Percentiles rank a stretch among this genome's conserved stretches.
These are phyloP conservation scores for Perkinsus marinus DNA, from an alignment of 169 alveolate species.

Conservation along the genomic window DNA sequence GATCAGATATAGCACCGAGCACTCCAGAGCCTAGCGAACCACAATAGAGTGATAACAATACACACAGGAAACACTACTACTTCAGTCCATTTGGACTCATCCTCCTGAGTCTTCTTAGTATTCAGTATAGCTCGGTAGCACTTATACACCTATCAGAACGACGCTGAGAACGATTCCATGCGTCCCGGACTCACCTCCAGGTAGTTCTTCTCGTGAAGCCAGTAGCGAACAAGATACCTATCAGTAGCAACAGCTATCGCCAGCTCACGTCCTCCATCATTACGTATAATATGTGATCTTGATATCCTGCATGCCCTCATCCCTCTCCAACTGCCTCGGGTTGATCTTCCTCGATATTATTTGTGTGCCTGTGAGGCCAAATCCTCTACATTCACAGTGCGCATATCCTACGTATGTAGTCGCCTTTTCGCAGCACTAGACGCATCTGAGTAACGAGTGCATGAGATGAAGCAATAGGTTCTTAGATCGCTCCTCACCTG, in stretches of 20 bases:
- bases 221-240: not conserved
- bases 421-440: not conserved
- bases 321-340: not conserved
- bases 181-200: not conserved
- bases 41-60: not conserved
- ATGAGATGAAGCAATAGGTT: not conserved
- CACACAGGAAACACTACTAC: not conserved
- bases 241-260: not conserved
- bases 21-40: not conserved
- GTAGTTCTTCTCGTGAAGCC: not conserved
- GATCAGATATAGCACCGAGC: not conserved
- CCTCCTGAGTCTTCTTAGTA: not conserved
- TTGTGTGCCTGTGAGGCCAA: not conserved
- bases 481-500: constrained; percentile 27
- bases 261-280: not conserved
- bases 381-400: not conserved
- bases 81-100: not conserved
- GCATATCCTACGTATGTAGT: not conserved
- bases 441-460: not conserved
- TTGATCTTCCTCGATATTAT: not conserved
- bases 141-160: not conserved
- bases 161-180: not conserved
- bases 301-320: not conserved
- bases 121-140: not conserved
- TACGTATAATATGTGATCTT: not conserved